A percentile compares a stretch with the other conserved stretches of the same genome.
Evolutionary conservation across 768 basidiomycete genomes (phyloP).

Genomic region (Xerocomellus amylosporus): DNA sequence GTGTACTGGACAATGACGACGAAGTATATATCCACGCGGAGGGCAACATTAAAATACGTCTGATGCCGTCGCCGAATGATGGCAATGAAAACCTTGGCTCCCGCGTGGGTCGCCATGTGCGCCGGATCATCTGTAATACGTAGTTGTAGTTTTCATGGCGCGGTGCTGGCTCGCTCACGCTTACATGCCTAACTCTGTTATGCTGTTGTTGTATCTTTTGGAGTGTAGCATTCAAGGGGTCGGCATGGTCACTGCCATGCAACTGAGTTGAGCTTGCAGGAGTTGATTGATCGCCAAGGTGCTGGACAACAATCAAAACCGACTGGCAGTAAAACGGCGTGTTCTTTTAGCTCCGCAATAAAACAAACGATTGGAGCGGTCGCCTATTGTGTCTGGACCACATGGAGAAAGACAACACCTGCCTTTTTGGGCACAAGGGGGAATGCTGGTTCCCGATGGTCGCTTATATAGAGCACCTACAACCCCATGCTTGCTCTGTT

Average conservation of each 20-base stretch:
- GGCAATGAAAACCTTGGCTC: slow-evolving; percentile 13
- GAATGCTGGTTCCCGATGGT: slow-evolving; percentile 7
- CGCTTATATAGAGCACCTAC: slow-evolving; percentile 12
- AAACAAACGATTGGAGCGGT: slow-evolving; percentile 8
- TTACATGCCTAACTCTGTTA: neutral
- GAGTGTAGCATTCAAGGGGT: neutral
- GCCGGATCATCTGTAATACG: slow-evolving; percentile 26
- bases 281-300: neutral
- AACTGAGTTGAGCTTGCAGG: slow-evolving; percentile 10
- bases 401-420: slow-evolving; percentile 29
- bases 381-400: slow-evolving; percentile 27
- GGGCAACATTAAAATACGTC: slow-evolving; percentile 22
- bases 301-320: slow-evolving; percentile 1
- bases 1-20: slow-evolving; percentile 26
- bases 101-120: slow-evolving; percentile 29
- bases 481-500: slow-evolving; percentile 9
- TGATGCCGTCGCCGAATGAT: slow-evolving; percentile 15
- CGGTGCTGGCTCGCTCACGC: slow-evolving; percentile 20
- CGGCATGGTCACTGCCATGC: neutral
- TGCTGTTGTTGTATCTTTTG: neutral
- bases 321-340: neutral
- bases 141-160: slow-evolving; percentile 1
- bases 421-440: slow-evolving; percentile 32
- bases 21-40: slow-evolving; percentile 30
- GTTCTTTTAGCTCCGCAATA: slow-evolving; percentile 16